Percentiles rank a stretch among this genome's conserved stretches.
These are phyloP conservation scores for Galerina sulciceps DNA, from an alignment of 768 basidiomycete genomes.

Conservation along the genomic window DNA sequence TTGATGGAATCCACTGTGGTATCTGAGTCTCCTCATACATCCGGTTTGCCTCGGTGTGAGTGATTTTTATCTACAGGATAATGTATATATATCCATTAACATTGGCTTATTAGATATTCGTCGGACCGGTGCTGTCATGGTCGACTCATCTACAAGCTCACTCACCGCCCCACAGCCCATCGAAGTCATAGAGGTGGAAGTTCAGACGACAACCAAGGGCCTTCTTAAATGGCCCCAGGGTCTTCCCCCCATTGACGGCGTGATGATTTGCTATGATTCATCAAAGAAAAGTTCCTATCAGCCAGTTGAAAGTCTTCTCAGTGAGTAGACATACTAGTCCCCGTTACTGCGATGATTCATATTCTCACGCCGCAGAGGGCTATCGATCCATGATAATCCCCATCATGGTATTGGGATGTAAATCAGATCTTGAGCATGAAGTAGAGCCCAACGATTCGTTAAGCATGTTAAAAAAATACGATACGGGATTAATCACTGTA, in stretches of 20 bases:
- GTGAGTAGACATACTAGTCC: conserved; percentile 48
- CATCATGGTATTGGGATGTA: conserved; percentile 83
- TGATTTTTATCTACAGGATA: background rate
- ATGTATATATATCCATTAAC: background rate
- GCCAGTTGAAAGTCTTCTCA: conserved; percentile 68
- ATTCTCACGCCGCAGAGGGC: conserved; percentile 44
- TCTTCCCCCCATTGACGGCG: conserved; percentile 70
- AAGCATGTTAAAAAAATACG: conserved; percentile 58
- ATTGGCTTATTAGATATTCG: conserved; percentile 29
- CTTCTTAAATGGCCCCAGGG: conserved; percentile 52
- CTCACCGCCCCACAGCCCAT: conserved; percentile 27
- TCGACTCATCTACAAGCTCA: conserved; percentile 38
- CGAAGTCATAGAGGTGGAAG: conserved; percentile 60
- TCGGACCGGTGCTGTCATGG: conserved; percentile 23
- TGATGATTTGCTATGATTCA: conserved; percentile 87
- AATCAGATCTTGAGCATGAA: conserved; percentile 68
- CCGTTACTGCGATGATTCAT: background rate
- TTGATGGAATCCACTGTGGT: conserved; percentile 47
- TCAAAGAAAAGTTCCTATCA: conserved; percentile 63
- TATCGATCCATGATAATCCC: conserved; percentile 63
- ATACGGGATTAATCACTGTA: conserved; percentile 81
- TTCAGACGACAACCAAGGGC: conserved; percentile 38
- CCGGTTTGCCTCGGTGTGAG: conserved; percentile 24
- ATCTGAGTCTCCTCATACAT: conserved; percentile 31
- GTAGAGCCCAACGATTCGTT: conserved; percentile 62